Conservation (phyloP, 176 grass and related monocot genomes). For the Oryza longistaminata region DNA sequence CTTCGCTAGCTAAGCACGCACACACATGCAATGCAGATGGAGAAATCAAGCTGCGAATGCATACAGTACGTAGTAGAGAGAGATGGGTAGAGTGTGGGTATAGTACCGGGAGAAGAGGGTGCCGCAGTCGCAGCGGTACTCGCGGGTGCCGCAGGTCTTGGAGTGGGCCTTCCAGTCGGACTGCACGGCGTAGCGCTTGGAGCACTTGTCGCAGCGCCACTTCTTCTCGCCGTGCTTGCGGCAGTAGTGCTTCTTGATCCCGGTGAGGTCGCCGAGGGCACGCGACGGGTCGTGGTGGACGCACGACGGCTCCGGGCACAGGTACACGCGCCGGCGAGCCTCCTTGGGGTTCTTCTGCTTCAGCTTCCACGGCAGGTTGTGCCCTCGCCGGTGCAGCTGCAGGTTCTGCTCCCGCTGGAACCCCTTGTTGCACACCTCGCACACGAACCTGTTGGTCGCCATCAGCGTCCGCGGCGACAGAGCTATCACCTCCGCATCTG, state of each 20-base stretch:
- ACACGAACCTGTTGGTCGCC: constrained; percentile 96
- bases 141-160: constrained; percentile 95
- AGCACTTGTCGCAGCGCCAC: constrained; percentile 99
- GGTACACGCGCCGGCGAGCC: constrained; percentile 72
- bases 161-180: constrained; percentile 99
- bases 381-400: constrained; percentile 93
- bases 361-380: constrained; percentile 98
- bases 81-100: too few relatives aligned
- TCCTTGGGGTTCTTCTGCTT: constrained; percentile 97
- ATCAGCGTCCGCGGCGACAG: constrained; percentile 81
- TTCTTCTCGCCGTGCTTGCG: constrained; percentile 99
- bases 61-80: too few relatives aligned
- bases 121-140: constrained; percentile 99
- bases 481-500: constrained; percentile 94
- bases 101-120: constrained; percentile 99
- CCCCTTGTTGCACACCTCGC: constrained; percentile 96
- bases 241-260: constrained; percentile 98
- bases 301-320: constrained; percentile 94
- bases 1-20: too few relatives aligned
- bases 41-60: too few relatives aligned
- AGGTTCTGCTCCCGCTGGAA: constrained; percentile 99
- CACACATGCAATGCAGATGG: too few relatives aligned
- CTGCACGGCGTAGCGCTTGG: constrained; percentile 97
- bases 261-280: constrained; percentile 88
- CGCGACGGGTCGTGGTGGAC: constrained; percentile 94